Percentiles rank a stretch among this genome's conserved stretches.
Conservation (phyloP, 2,329 filamentous ascomycete genomes). For the Talaromyces sp. region DNA sequence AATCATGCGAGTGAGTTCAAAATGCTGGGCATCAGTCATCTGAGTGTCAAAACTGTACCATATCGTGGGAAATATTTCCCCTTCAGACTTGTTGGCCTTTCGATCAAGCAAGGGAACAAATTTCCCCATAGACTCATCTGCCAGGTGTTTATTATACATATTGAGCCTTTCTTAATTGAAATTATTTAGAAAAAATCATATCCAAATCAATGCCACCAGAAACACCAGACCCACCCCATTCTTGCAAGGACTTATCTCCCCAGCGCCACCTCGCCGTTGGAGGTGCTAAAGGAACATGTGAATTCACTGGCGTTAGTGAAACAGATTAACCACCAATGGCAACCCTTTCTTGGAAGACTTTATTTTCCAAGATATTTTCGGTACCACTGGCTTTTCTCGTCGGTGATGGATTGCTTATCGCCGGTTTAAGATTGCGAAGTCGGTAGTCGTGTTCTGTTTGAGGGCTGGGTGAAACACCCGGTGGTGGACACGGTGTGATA, state of each 20-base stretch:
- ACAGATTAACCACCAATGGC: neutral
- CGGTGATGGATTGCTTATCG: neutral
- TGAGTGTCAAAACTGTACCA: slow-evolving; percentile 18
- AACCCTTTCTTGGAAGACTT: neutral
- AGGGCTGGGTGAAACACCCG: neutral
- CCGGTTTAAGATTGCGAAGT: neutral
- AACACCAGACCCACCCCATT: neutral
- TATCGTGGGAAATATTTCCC: slow-evolving; percentile 17
- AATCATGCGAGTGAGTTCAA: slow-evolving; percentile 17
- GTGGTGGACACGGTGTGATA: neutral
- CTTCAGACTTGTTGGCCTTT: slow-evolving; percentile 13
- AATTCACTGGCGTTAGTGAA: neutral
- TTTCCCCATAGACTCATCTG: neutral
- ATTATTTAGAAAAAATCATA: neutral
- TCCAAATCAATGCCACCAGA: neutral
- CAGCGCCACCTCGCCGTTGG: neutral
- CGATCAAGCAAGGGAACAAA: slow-evolving; percentile 12
- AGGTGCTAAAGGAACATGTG: neutral
- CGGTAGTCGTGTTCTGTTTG: neutral
- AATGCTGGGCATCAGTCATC: slow-evolving; percentile 17
- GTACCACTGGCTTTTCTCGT: neutral
- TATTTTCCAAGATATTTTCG: neutral
- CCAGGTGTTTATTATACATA: neutral
- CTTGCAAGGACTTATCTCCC: neutral
- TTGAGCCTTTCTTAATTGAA: neutral